A percentile compares a stretch with the other conserved stretches of the same genome.
phyloP scores from a whole-genome alignment of 1,284 basidiomycete genomes.

The Cryptococcus sp. region DNA sequence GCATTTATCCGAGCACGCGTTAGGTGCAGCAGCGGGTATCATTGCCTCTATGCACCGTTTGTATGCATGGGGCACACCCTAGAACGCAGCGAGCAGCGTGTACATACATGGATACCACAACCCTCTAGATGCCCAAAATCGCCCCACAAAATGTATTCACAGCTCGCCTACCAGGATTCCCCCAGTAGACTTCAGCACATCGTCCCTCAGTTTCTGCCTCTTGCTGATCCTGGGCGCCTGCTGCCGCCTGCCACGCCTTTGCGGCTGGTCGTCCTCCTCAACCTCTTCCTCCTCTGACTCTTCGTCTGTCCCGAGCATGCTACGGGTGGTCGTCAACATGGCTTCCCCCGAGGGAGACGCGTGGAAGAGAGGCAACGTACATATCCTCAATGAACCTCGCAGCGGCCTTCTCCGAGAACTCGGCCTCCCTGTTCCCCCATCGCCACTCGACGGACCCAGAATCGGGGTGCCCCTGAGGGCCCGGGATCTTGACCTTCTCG shows the following conservation, averaged over 20 bases:
- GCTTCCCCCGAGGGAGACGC: neutral
- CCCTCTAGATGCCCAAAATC: too few relatives aligned
- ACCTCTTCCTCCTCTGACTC: conserved; percentile 25
- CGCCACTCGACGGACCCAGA: conserved; percentile 33
- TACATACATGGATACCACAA: too few relatives aligned
- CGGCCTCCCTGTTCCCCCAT: conserved; percentile 47
- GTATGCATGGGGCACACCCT: too few relatives aligned
- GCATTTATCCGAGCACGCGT: too few relatives aligned
- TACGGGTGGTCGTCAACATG: neutral
- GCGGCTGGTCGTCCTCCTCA: conserved; percentile 15
- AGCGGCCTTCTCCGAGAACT: conserved; percentile 45
- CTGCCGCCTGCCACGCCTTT: conserved; percentile 6
- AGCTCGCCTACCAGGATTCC: conserved; percentile 21
- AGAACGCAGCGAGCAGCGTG: too few relatives aligned
- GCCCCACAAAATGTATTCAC: too few relatives aligned
- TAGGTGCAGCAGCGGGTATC: too few relatives aligned
- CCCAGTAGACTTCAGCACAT: conserved; percentile 42
- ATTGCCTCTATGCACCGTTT: too few relatives aligned
- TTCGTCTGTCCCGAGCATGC: conserved; percentile 10
- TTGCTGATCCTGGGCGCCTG: conserved; percentile 10
- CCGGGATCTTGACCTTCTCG: conserved; percentile 35
- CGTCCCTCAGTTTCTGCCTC: conserved; percentile 27
- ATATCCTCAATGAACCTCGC: conserved; percentile 41
- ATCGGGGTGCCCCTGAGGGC: conserved; percentile 12
- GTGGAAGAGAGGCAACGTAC: conserved; percentile 27